Conservation (phyloP, 352 stramenopile genomes). For the Pythium pectinolyticum region DNA sequence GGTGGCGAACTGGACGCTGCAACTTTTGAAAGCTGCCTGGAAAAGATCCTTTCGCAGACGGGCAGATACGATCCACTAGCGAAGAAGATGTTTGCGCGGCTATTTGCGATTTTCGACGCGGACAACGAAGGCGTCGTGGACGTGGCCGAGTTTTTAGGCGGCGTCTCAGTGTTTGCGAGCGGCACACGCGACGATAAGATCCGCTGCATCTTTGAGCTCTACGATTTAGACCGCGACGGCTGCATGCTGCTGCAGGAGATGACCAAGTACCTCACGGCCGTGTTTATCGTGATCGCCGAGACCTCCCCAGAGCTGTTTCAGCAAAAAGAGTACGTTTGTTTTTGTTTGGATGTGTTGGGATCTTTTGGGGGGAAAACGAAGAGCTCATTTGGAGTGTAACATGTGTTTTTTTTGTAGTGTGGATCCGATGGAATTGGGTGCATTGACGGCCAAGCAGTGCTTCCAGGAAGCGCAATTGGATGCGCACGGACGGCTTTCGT, state of each 20-base stretch:
- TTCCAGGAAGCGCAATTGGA: constrained; percentile 73
- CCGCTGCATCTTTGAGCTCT: constrained; percentile 81
- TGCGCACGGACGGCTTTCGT: constrained; percentile 67
- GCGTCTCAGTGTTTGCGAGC: constrained; percentile 78
- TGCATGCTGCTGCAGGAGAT: constrained; percentile 86
- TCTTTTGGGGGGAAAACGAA: background rate
- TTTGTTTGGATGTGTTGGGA: background rate
- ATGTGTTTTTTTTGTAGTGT: constrained; percentile 35
- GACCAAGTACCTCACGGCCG: constrained; percentile 82
- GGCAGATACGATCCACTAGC: constrained; percentile 73
- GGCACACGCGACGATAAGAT: constrained; percentile 87
- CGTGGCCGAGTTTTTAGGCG: constrained; percentile 77
- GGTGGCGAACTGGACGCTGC: constrained; percentile 62
- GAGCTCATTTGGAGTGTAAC: background rate
- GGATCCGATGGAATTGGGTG: constrained; percentile 58
- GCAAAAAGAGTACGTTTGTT: constrained; percentile 52
- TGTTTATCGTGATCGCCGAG: constrained; percentile 80
- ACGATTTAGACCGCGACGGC: constrained; percentile 80
- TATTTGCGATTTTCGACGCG: constrained; percentile 82
- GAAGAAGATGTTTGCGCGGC: constrained; percentile 66
- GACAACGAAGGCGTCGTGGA: constrained; percentile 67
- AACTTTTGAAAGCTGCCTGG: constrained; percentile 67
- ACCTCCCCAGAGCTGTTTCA: constrained; percentile 71
- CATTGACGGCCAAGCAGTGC: constrained; percentile 71
- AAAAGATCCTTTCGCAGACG: constrained; percentile 83